Percentiles rank a stretch among this genome's conserved stretches.
phyloP scores from a whole-genome alignment of 208 protist genomes.

The Trypanosoma theileri region DNA sequence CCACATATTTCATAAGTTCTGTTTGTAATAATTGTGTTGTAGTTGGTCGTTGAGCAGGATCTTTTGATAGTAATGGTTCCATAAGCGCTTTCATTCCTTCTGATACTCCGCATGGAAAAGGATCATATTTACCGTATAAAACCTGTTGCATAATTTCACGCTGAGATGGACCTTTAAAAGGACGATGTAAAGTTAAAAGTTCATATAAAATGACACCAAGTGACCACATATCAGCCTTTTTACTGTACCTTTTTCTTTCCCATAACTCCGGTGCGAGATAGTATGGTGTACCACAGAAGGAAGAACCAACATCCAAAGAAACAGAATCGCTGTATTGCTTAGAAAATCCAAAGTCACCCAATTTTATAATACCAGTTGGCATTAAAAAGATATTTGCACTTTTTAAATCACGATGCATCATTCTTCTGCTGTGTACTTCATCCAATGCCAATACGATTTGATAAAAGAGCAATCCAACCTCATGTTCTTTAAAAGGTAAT shows the following conservation, averaged over 20 bases:
- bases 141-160: conserved; percentile 87
- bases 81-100: conserved; percentile 69
- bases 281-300: conserved; percentile 92
- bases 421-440: conserved; percentile 81
- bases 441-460: conserved; percentile 85
- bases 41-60: conserved; percentile 63
- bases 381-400: conserved; percentile 90
- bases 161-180: conserved; percentile 84
- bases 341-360: conserved; percentile 90
- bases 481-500: conserved; percentile 81
- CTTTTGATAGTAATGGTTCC: conserved; percentile 66
- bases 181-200: conserved; percentile 76
- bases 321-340: conserved; percentile 84
- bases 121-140: conserved; percentile 73
- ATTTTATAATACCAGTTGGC: conserved; percentile 83
- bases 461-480: conserved; percentile 82
- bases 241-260: conserved; percentile 91
- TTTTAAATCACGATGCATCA: conserved; percentile 92
- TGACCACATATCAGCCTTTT: conserved; percentile 94
- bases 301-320: conserved; percentile 69
- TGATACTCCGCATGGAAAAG: conserved; percentile 69
- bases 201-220: conserved; percentile 90
- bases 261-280: conserved; percentile 94
- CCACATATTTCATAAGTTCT: conserved; percentile 88
- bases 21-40: conserved; percentile 76